Percentiles rank a stretch among this genome's conserved stretches.
These are phyloP conservation scores for Cystoderma amianthinum DNA, from an alignment of 768 basidiomycete species.

Conservation along the genomic window DNA sequence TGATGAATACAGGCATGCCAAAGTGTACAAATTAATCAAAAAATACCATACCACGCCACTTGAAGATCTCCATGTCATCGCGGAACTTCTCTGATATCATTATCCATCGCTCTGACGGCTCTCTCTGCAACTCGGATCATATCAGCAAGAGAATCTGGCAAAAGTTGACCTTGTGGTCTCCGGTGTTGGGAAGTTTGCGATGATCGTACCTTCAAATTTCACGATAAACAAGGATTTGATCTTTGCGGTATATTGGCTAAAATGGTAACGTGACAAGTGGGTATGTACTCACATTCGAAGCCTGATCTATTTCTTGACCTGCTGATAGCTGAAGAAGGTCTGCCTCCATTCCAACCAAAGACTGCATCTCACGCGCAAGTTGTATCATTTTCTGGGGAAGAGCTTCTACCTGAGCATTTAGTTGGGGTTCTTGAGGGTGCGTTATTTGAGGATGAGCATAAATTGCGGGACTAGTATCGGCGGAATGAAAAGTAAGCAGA, in stretches of 20 bases:
- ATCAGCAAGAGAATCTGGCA: background rate
- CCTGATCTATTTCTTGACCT: no score
- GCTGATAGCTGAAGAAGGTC: background rate
- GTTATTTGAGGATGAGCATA: no score
- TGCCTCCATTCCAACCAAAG: background rate
- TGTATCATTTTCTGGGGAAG: background rate
- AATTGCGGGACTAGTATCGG: no score
- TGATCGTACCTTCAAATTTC: background rate
- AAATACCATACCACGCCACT: no score
- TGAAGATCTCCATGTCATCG: background rate
- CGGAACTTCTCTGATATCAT: background rate
- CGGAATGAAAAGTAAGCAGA: no score
- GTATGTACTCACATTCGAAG: background rate
- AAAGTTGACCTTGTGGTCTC: no score
- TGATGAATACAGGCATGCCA: no score
- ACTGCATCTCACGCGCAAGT: background rate
- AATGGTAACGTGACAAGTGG: background rate
- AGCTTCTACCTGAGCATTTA: background rate
- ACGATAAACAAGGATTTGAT: background rate
- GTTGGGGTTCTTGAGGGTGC: no score
- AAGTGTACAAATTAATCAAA: no score
- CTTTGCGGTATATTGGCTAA: background rate
- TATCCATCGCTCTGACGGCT: background rate
- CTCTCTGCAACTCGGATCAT: background rate
- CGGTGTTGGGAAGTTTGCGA: no score